These are phyloP conservation scores for Ceratobasidium sp. DNA, from an alignment of 1,284 basidiomycete genomes.

Conservation along the genomic window DNA sequence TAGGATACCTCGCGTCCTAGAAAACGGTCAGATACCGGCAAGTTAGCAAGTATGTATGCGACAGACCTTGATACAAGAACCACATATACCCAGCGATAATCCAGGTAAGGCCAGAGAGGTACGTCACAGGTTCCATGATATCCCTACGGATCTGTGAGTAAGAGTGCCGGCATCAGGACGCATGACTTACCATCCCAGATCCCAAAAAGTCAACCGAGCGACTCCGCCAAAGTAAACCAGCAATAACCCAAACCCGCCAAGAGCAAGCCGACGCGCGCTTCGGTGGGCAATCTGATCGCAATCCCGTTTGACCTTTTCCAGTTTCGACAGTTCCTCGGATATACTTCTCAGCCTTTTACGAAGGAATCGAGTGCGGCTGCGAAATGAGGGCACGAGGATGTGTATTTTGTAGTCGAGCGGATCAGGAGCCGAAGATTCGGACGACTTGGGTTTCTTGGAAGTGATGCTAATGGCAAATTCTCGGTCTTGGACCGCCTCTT, in stretches of 20 bases:
- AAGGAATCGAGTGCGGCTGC: slow-evolving; percentile 65
- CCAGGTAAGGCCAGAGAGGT: slow-evolving; percentile 64
- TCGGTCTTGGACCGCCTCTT: slow-evolving; percentile 62
- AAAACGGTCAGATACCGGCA: slow-evolving; percentile 62
- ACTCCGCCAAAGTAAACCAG: slow-evolving; percentile 69
- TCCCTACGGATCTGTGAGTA: slow-evolving; percentile 55
- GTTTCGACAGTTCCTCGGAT: slow-evolving; percentile 35
- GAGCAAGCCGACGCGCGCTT: slow-evolving; percentile 62
- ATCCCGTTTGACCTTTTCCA: slow-evolving; percentile 54
- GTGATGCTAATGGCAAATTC: slow-evolving; percentile 63
- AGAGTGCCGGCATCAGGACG: neutral
- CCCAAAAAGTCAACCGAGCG: slow-evolving; percentile 69
- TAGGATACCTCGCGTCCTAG: slow-evolving; percentile 74
- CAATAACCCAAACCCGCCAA: slow-evolving; percentile 64
- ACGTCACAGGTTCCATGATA: slow-evolving; percentile 72
- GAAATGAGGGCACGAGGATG: slow-evolving; percentile 67
- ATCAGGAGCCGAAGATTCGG: neutral
- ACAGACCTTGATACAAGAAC: slow-evolving; percentile 46
- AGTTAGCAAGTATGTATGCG: slow-evolving; percentile 43
- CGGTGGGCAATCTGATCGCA: slow-evolving; percentile 65
- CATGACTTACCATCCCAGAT: slow-evolving; percentile 58
- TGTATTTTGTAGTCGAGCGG: slow-evolving; percentile 50
- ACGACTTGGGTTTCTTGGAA: slow-evolving; percentile 36
- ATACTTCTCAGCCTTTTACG: slow-evolving; percentile 50
- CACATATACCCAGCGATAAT: slow-evolving; percentile 67